These are phyloP conservation scores for Colletotrichum filicis DNA, from an alignment of 2,329 filamentous ascomycete species.

Conservation along the genomic window DNA sequence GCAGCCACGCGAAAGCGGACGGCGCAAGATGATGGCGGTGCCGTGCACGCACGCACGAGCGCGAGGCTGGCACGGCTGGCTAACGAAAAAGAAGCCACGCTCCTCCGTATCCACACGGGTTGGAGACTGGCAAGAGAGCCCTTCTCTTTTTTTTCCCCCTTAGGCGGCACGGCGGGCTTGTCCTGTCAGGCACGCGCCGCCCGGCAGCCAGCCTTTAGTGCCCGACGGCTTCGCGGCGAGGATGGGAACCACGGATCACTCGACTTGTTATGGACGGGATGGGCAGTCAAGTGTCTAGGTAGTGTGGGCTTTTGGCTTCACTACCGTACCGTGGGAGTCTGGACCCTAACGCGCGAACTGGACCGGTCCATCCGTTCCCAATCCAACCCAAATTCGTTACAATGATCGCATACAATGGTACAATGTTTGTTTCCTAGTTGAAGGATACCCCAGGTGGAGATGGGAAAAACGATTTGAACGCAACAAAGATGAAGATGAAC, in stretches of 20 bases:
- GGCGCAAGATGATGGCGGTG: not conserved
- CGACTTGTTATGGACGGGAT: too few species aligned
- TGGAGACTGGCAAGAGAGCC: not conserved
- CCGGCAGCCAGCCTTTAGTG: not conserved
- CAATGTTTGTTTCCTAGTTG: not conserved
- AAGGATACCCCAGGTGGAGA: not conserved
- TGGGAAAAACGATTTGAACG: not conserved
- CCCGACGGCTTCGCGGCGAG: not conserved
- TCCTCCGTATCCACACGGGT: not conserved
- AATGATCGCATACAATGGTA: not conserved
- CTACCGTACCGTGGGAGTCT: too few species aligned
- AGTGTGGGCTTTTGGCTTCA: too few species aligned
- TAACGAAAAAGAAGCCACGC: not conserved
- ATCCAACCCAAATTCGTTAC: not conserved
- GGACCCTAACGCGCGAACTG: not conserved
- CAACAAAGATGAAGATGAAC: not conserved
- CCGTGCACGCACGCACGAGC: too few species aligned
- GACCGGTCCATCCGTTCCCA: not conserved
- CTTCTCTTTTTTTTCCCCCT: not conserved
- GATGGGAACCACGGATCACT: too few species aligned
- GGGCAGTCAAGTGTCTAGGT: too few species aligned
- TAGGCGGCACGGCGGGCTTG: not conserved
- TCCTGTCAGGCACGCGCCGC: not conserved
- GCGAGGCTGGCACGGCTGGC: not conserved
- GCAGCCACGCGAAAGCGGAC: not conserved